phyloP scores from a whole-genome alignment of 1,284 basidiomycete genomes.

The Ustilago tritici region DNA sequence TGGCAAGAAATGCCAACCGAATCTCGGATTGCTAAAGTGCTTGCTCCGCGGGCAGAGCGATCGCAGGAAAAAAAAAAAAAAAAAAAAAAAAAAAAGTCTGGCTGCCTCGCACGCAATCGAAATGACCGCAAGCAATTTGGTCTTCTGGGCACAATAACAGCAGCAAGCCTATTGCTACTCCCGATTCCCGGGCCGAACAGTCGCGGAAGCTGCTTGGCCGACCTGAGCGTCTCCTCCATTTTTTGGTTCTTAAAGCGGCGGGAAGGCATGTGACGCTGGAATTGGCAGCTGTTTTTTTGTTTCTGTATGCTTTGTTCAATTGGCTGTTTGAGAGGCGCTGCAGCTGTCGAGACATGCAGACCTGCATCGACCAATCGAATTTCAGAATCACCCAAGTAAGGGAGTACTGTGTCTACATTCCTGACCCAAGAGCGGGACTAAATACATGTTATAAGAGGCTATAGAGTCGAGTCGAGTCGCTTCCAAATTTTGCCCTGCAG shows the following conservation, averaged over 20 bases:
- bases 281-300: conserved; percentile 1
- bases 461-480: too few species aligned
- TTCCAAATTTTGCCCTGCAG: conserved; percentile 30
- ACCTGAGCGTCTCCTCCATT: conserved; percentile 1
- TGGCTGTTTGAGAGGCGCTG: background rate
- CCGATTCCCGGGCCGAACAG: conserved; percentile 3
- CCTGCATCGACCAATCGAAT: conserved; percentile 23
- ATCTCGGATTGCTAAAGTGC: background rate
- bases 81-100: background rate
- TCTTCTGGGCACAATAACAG: background rate
- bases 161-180: too few species aligned
- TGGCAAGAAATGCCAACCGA: background rate
- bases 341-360: conserved; percentile 6
- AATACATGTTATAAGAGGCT: too few species aligned
- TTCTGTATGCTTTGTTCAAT: background rate
- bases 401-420: too few species aligned
- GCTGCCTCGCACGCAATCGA: background rate
- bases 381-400: background rate
- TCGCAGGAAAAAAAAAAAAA: conserved; percentile 1
- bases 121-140: conserved; percentile 1
- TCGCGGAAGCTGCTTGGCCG: conserved; percentile 4
- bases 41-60: conserved; percentile 2
- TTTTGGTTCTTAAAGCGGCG: background rate
- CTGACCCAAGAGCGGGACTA: too few species aligned
- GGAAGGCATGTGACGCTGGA: conserved; percentile 15